Conservation (phyloP, 106 monocot genomes). For the Allium cepa region DNA sequence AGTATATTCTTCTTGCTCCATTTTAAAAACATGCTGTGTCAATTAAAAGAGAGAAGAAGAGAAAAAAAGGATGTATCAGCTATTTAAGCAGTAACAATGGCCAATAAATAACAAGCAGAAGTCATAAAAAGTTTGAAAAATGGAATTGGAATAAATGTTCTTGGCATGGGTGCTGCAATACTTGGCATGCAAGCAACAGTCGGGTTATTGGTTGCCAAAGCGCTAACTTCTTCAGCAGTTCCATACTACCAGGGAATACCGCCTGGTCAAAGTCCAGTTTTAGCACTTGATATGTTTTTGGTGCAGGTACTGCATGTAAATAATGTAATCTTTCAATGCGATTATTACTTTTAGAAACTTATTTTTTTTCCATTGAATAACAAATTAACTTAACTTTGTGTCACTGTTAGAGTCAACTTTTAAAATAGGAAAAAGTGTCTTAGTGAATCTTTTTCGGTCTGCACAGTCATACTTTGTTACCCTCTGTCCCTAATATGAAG, state of each 20-base stretch:
- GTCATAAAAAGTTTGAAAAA: conserved; percentile 90
- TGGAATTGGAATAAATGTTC: conserved; percentile 66
- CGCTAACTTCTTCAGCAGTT: conserved; percentile 85
- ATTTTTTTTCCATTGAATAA: no score
- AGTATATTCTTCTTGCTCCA: conserved; percentile 85
- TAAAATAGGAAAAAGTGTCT: no score
- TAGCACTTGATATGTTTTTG: conserved; percentile 91
- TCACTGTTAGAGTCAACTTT: no score
- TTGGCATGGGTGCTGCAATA: conserved; percentile 91
- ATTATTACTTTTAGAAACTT: no score
- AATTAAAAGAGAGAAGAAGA: background rate
- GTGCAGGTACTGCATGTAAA: conserved; percentile 91
- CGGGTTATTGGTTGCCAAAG: conserved; percentile 84
- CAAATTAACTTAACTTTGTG: no score
- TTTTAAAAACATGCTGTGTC: conserved; percentile 90
- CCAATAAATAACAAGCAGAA: conserved; percentile 24
- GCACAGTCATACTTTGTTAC: no score
- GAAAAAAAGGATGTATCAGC: background rate
- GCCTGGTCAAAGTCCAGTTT: conserved; percentile 83
- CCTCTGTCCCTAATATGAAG: no score
- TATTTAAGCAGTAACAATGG: background rate
- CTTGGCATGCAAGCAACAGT: conserved; percentile 99
- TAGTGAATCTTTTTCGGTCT: no score
- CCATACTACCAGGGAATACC: conserved; percentile 88
- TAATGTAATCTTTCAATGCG: no score